Percentiles rank a stretch among this genome's conserved stretches.
phyloP scores from a whole-genome alignment of 768 basidiomycete genomes.

The Chalciporus chontae region DNA sequence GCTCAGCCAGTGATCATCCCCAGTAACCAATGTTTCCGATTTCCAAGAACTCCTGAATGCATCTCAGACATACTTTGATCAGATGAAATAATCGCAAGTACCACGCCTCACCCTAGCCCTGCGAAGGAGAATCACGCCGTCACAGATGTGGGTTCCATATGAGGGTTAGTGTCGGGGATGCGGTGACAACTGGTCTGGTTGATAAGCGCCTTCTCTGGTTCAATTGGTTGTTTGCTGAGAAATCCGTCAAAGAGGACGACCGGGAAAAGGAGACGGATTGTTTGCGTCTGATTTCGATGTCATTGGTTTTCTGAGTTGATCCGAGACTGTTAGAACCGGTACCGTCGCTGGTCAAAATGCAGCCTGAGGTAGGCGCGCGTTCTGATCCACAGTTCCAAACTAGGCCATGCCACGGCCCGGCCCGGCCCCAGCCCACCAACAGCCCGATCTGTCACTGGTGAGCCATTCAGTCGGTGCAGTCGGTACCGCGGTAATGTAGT shows the following conservation, averaged over 20 bases:
- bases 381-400: no score
- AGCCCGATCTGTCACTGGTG: no score
- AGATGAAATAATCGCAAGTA: constrained; percentile 11
- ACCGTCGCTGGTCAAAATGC: no score
- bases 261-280: no score
- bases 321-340: no score
- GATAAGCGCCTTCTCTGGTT: background rate
- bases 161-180: background rate
- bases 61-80: background rate
- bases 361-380: no score
- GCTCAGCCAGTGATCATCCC: background rate
- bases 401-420: no score
- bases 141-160: background rate
- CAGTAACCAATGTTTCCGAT: background rate
- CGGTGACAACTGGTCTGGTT: background rate
- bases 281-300: constrained; percentile 1
- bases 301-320: background rate
- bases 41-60: constrained; percentile 8
- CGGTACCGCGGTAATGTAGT: no score
- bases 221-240: background rate
- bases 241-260: background rate
- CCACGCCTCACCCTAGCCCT: constrained; percentile 3
- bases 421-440: no score
- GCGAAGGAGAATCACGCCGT: constrained; percentile 3
- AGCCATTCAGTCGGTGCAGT: no score